Evolutionary conservation across 2,329 filamentous ascomycete genomes (phyloP), one percentile per base, ranked within the genome.

Genomic region (Diaporthe humulicola): DNA sequence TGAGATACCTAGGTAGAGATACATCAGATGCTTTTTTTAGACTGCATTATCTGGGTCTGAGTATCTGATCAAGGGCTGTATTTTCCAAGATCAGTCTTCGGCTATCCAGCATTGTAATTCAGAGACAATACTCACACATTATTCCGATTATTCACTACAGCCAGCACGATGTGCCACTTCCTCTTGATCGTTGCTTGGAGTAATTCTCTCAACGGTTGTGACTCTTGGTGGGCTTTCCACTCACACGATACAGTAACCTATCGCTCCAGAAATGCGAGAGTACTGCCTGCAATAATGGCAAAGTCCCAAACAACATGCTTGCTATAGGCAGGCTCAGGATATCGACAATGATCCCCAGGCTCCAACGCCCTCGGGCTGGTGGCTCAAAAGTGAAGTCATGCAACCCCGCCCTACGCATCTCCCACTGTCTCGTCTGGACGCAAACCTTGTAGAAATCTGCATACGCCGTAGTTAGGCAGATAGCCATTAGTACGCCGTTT

Each of bases 201-300:
- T n/a, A 8, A 25, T 40, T 12, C 15, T 12, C 22, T 54, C 10
- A 69, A 54, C 33, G 54, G 15, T 9, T 57, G 50, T 57, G 50
- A 33, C 67, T 70, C 50, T 70, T 45, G 0, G 25, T 30, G 15
- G 67, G 67, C 36, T 70, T 70, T 8, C 67, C 50, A 56, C 67
- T 70, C n/a, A 70, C 67, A 17, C 36, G 67, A 70, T 70, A 70
- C 25, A 57, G 17, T 10, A 70, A 33, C 4, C 25, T 30, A 25
- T 70, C 67, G 36, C 36, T 70, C 67, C 67, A 70, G 10, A 57
- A 22, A 36, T 70, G 67, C 2, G 50, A 70, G 19, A 70, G 9
- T 4, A 45, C 67, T 33, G 67, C 67, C 28, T 70, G 67, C 19
- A 70, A 33, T 25, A 70, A 57, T 12, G 67, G 67, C 17, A 70